Evolutionary conservation across 192 early-diverging fungal genomes (phyloP).

Genomic region (Entomortierella lignicola): DNA sequence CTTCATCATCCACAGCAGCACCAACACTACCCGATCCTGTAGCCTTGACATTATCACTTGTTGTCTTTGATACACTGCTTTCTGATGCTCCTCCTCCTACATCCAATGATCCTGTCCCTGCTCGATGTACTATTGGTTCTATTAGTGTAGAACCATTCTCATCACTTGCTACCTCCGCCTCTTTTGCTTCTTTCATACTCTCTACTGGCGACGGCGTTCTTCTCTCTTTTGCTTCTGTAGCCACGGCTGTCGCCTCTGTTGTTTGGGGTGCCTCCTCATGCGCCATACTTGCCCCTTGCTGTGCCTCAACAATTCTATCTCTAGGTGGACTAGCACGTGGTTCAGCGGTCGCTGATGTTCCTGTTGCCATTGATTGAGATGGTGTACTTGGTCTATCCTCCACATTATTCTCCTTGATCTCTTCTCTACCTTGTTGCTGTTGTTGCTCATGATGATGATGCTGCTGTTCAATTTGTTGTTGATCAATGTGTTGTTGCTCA

Average conservation of each 20-base stretch:
- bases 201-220: neutral
- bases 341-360: no score
- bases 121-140: neutral
- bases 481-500: no score
- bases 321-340: slow-evolving; percentile 1
- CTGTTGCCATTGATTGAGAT: neutral
- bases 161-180: neutral
- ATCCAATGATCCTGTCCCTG: neutral
- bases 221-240: neutral
- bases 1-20: no score
- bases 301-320: neutral
- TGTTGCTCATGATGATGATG: no score
- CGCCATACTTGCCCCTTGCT: neutral
- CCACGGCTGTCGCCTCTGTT: neutral
- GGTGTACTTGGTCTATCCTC: slow-evolving; percentile 1
- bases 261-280: neutral
- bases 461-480: no score
- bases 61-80: neutral
- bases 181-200: neutral
- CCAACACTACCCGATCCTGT: neutral
- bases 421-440: neutral
- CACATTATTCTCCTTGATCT: neutral
- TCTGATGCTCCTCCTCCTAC: neutral
- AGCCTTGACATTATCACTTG: neutral
- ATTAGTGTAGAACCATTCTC: neutral